A percentile compares a stretch with the other conserved stretches of the same genome.
phyloP scores from a whole-genome alignment of 176 grass and related monocot genomes.

The Neostapfia colusana region DNA sequence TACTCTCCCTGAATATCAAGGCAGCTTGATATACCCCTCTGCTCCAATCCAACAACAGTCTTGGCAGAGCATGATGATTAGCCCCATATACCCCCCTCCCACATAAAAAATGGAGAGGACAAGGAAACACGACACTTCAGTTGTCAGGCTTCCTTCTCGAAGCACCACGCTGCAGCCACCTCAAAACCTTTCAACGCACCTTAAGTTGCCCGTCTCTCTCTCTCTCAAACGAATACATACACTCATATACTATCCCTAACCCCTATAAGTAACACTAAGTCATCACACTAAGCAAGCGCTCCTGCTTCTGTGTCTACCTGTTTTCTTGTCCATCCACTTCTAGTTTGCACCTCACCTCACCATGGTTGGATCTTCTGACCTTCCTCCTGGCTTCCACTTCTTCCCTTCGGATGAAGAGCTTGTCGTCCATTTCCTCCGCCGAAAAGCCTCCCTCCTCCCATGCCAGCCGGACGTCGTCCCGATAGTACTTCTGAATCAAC shows the following conservation, averaged over 20 bases:
- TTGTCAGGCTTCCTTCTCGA: slow-evolving; percentile 47
- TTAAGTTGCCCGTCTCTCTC: slow-evolving; percentile 46
- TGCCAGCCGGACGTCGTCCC: slow-evolving; percentile 79
- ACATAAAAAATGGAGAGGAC: slow-evolving; percentile 33
- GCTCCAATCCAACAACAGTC: slow-evolving; percentile 36
- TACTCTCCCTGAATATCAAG: slow-evolving; percentile 21
- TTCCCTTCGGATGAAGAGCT: slow-evolving; percentile 91
- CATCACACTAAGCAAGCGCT: slow-evolving; percentile 53
- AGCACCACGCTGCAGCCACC: slow-evolving; percentile 49
- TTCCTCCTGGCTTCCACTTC: slow-evolving; percentile 95
- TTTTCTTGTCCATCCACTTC: slow-evolving; percentile 31
- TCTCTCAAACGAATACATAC: slow-evolving; percentile 32
- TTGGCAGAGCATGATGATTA: slow-evolving; percentile 43
- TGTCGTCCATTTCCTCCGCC: slow-evolving; percentile 79
- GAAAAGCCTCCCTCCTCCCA: slow-evolving; percentile 62
- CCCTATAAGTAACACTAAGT: slow-evolving; percentile 52
- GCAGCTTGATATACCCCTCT: slow-evolving; percentile 4
- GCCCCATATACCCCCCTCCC: background rate
- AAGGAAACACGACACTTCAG: slow-evolving; percentile 39
- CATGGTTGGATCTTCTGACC: slow-evolving; percentile 64
- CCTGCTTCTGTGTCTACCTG: slow-evolving; percentile 27
- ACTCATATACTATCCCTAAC: slow-evolving; percentile 34
- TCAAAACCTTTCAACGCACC: slow-evolving; percentile 40
- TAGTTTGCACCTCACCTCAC: slow-evolving; percentile 28
- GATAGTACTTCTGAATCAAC: slow-evolving; percentile 50